Evolutionary conservation across 805 yeast genomes (phyloP).

Genomic region (Clavispora fructus): DNA sequence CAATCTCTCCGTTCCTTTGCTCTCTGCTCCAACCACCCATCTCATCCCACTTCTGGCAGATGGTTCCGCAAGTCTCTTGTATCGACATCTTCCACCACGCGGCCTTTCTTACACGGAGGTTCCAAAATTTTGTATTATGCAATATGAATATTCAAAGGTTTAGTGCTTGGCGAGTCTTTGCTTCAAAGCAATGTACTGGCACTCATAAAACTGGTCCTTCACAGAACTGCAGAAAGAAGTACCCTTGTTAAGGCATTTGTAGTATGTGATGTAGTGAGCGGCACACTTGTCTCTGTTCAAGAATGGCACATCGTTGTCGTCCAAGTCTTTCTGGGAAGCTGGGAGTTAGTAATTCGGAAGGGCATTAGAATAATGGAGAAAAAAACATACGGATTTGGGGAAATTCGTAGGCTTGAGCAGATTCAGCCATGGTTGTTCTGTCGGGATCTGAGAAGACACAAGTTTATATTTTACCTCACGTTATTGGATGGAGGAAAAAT

Average conservation of each 20-base stretch:
- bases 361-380: not conserved
- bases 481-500: conserved; percentile 7
- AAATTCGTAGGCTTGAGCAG: conserved; percentile 23
- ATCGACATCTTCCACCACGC: conserved; percentile 1
- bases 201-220: conserved; percentile 41
- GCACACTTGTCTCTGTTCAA: conserved; percentile 43
- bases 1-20: too few relatives aligned
- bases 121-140: conserved; percentile 6
- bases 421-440: conserved; percentile 9
- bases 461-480: conserved; percentile 1
- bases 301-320: conserved; percentile 37
- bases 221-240: conserved; percentile 34
- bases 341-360: conserved; percentile 4
- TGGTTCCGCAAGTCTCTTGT: too few relatives aligned
- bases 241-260: conserved; percentile 40
- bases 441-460: not conserved
- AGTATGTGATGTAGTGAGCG: conserved; percentile 36
- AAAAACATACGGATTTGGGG: conserved; percentile 38
- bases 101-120: not conserved
- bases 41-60: too few relatives aligned
- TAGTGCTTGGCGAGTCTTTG: conserved; percentile 32
- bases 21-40: too few relatives aligned
- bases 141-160: not conserved
- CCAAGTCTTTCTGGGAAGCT: conserved; percentile 30
- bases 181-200: conserved; percentile 39